Conservation (phyloP, 2,329 filamentous ascomycete genomes). For the Fusarium succisae region DNA sequence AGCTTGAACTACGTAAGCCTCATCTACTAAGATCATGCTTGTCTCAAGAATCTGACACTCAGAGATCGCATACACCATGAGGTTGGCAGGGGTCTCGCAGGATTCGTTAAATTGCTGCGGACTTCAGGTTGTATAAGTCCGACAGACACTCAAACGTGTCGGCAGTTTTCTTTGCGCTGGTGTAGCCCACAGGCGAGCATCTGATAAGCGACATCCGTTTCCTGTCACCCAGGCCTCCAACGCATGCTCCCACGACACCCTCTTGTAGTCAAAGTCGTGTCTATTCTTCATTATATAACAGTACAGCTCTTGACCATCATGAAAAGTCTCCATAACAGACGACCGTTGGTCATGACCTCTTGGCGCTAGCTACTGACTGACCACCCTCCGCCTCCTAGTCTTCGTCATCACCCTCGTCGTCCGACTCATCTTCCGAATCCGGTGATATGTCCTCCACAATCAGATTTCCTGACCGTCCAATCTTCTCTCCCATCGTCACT, state of each 20-base stretch:
- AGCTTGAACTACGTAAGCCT: slow-evolving; percentile 1
- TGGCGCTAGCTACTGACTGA: slow-evolving; percentile 30
- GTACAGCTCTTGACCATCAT: slow-evolving; percentile 24
- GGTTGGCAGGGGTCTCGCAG: not conserved
- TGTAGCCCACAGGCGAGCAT: not conserved
- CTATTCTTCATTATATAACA: not conserved
- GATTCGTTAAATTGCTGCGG: not conserved
- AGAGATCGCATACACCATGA: not conserved
- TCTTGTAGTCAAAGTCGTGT: not conserved
- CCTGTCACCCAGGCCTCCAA: not conserved
- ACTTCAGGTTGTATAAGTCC: not conserved
- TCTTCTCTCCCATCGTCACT: slow-evolving; percentile 73
- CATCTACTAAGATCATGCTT: not conserved
- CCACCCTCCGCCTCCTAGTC: slow-evolving; percentile 37
- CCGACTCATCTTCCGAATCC: slow-evolving; percentile 50
- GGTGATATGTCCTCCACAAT: slow-evolving; percentile 76
- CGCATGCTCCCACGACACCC: not conserved
- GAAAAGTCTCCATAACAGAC: slow-evolving; percentile 15
- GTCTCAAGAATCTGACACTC: not conserved
- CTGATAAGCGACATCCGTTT: not conserved
- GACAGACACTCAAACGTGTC: not conserved
- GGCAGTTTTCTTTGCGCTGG: not conserved
- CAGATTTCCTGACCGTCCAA: slow-evolving; percentile 86
- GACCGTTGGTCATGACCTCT: slow-evolving; percentile 7
- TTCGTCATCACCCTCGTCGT: slow-evolving; percentile 42